phyloP scores from a whole-genome alignment of 1,139 yeast genomes.

The Geotrichum candidum region DNA sequence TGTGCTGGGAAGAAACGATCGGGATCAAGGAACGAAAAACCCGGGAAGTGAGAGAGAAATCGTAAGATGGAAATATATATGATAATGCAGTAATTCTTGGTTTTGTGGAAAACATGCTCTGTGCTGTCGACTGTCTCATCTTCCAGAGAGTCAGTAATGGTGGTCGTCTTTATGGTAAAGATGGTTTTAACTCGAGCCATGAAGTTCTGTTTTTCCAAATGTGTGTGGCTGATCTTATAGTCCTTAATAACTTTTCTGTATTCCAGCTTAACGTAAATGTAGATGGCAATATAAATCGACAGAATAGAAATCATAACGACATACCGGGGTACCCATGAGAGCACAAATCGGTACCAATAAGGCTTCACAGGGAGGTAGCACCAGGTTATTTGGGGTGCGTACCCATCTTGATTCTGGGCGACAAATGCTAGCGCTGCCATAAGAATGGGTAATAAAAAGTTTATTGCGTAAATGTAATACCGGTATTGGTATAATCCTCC shows the following conservation, averaged over 20 bases:
- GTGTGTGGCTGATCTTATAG: conserved; percentile 26
- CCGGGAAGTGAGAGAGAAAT: conserved; percentile 27
- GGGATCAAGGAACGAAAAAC: conserved; percentile 26
- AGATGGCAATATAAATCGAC: conserved; percentile 62
- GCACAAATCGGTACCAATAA: conserved; percentile 63
- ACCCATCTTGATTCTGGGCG: conserved; percentile 30
- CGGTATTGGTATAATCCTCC: conserved; percentile 71
- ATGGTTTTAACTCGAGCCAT: too few relatives aligned
- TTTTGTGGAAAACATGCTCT: too few relatives aligned
- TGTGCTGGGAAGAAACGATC: too few relatives aligned
- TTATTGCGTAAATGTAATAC: conserved; percentile 51
- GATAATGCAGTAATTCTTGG: too few relatives aligned
- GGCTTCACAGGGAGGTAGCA: conserved; percentile 74
- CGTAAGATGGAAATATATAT: not conserved
- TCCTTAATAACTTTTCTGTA: conserved; percentile 29
- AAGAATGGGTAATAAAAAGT: conserved; percentile 57
- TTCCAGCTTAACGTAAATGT: conserved; percentile 57
- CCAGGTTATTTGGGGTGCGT: conserved; percentile 55
- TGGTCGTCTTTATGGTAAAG: conserved; percentile 18
- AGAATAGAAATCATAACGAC: conserved; percentile 59
- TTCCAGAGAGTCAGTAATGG: too few relatives aligned
- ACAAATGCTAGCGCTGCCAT: conserved; percentile 74
- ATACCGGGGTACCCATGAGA: conserved; percentile 83
- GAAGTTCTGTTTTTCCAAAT: too few relatives aligned
- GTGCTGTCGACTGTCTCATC: too few relatives aligned